Percentiles rank a stretch among this genome's conserved stretches.
phyloP scores from a whole-genome alignment of 139 green algal genomes.

The Ettlia oleoabundans region DNA sequence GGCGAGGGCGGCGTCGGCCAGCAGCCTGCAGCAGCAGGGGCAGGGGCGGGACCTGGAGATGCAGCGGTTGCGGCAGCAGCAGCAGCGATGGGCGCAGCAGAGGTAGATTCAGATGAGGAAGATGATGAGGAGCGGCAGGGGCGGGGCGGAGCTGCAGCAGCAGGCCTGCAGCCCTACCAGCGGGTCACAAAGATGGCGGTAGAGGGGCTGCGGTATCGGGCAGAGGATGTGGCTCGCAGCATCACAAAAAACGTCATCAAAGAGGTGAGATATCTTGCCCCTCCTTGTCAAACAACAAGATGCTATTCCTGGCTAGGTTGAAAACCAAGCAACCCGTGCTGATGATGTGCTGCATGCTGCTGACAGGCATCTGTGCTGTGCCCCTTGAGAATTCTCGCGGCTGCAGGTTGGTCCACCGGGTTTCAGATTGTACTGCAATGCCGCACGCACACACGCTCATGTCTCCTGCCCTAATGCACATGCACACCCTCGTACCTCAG shows the following conservation, averaged over 20 bases:
- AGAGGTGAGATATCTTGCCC: no score
- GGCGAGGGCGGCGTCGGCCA: neutral
- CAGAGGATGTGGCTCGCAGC: slow-evolving; percentile 80
- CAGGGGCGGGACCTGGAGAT: slow-evolving; percentile 54
- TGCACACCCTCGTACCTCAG: no score
- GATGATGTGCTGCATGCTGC: no score
- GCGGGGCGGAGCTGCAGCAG: neutral
- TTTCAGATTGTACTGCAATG: no score
- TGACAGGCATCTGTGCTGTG: no score
- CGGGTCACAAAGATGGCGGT: slow-evolving; percentile 59
- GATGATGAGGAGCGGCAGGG: neutral
- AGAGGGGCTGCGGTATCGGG: slow-evolving; percentile 80
- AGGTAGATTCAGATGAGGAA: neutral
- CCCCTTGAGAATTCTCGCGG: no score
- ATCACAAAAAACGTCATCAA: slow-evolving; percentile 80
- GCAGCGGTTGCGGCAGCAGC: slow-evolving; percentile 68
- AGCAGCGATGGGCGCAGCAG: slow-evolving; percentile 67
- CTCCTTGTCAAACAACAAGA: no score
- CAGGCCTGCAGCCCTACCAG: slow-evolving; percentile 52
- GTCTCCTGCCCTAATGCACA: no score
- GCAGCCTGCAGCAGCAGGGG: slow-evolving; percentile 47
- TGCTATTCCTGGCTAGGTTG: no score
- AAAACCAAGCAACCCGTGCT: no score
- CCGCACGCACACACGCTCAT: no score
- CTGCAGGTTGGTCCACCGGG: no score